phyloP scores from a whole-genome alignment of 139 green algal genomes.

The Chlorella sp. region DNA sequence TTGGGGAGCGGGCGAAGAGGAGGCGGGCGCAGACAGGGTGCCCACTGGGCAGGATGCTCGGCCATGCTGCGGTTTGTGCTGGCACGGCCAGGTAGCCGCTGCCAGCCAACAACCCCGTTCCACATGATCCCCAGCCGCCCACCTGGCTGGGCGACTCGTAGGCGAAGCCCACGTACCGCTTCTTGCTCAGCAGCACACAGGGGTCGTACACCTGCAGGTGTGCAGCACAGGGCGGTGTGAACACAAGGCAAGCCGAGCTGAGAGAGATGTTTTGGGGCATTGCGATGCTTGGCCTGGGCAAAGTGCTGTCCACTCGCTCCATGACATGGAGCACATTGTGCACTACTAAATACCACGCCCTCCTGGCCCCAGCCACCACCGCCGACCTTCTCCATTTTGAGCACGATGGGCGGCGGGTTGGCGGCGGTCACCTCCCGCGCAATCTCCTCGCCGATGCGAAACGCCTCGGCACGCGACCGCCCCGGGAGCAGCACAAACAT shows the following conservation, averaged over 20 bases:
- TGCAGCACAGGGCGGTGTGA: neutral
- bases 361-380: neutral
- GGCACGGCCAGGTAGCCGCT: too few relatives aligned
- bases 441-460: constrained; percentile 90
- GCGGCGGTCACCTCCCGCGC: constrained; percentile 80
- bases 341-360: too few relatives aligned
- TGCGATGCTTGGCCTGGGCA: too few relatives aligned
- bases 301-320: too few relatives aligned
- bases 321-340: too few relatives aligned
- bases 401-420: constrained; percentile 88
- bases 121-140: neutral
- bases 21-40: too few relatives aligned
- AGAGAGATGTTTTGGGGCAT: neutral
- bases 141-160: constrained; percentile 83
- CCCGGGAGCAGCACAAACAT: constrained; percentile 94
- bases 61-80: neutral
- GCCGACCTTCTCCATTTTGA: constrained; percentile 96
- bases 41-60: neutral
- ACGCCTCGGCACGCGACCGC: constrained; percentile 75
- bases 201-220: constrained; percentile 85
- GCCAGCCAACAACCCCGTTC: neutral
- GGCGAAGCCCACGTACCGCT: constrained; percentile 95
- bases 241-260: neutral
- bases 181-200: constrained; percentile 97
- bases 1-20: neutral